Conservation (phyloP, 2,329 filamentous ascomycete species). For the Rhynchosporium graminicola region DNA sequence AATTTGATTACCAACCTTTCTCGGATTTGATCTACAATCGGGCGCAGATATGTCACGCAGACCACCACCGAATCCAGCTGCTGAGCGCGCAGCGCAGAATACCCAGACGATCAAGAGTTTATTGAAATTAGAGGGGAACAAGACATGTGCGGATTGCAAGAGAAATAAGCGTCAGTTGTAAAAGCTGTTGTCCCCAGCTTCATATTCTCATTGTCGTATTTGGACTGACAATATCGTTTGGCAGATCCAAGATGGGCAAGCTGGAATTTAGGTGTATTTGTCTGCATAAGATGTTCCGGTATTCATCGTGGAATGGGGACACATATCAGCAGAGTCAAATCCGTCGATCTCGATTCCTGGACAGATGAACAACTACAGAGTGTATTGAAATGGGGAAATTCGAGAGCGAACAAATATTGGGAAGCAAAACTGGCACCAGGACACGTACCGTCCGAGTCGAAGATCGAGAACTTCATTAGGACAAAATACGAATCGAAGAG, state of each 20-base stretch:
- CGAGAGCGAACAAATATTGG: constrained; percentile 98
- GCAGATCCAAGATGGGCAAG: constrained; percentile 97
- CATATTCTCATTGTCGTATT: background rate
- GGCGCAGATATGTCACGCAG: constrained; percentile 71
- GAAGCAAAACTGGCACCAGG: constrained; percentile 89
- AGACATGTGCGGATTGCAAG: constrained; percentile 98
- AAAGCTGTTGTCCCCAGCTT: background rate
- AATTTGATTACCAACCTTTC: constrained; percentile 3
- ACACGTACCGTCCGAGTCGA: constrained; percentile 91
- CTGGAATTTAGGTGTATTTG: constrained; percentile 96
- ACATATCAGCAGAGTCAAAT: constrained; percentile 97
- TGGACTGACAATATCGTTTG: constrained; percentile 18
- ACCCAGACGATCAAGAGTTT: constrained; percentile 91
- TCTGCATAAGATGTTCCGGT: constrained; percentile 97
- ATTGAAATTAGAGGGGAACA: constrained; percentile 92
- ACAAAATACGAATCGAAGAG: constrained; percentile 99
- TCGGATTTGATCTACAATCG: constrained; percentile 19
- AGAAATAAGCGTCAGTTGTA: constrained; percentile 83
- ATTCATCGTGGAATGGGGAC: constrained; percentile 99
- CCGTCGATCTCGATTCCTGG: constrained; percentile 96
- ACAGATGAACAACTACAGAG: constrained; percentile 97
- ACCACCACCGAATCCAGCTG: constrained; percentile 71
- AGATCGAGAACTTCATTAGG: constrained; percentile 99
- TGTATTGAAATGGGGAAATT: constrained; percentile 93
- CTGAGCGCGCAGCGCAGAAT: constrained; percentile 90